Conservation (phyloP, 2,329 filamentous ascomycete species). For the Fulvia fulva region DNA sequence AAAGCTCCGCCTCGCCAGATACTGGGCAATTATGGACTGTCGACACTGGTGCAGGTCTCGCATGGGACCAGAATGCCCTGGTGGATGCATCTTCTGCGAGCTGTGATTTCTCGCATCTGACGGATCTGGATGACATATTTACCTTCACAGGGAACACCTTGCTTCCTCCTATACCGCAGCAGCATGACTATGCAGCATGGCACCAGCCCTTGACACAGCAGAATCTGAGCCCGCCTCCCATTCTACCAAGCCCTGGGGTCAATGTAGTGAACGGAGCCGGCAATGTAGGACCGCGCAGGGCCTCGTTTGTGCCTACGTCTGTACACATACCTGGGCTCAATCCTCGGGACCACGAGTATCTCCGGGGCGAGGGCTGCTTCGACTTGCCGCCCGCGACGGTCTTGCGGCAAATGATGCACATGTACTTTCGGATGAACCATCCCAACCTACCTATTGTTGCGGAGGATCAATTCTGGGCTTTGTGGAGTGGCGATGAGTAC, state of each 20-base stretch:
- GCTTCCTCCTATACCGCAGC: slow-evolving; percentile 13
- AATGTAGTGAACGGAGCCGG: slow-evolving; percentile 5
- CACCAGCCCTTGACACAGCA: slow-evolving; percentile 13
- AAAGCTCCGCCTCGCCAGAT: slow-evolving; percentile 20
- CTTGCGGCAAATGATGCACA: slow-evolving; percentile 12
- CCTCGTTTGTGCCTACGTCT: slow-evolving; percentile 5
- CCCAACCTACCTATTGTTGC: slow-evolving; percentile 13
- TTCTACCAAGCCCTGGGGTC: slow-evolving; percentile 10
- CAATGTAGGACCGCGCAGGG: slow-evolving; percentile 8
- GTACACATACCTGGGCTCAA: slow-evolving; percentile 21
- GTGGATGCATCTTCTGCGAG: slow-evolving; percentile 19
- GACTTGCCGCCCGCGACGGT: slow-evolving; percentile 13
- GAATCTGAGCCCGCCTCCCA: slow-evolving; percentile 10
- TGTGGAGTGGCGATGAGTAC: slow-evolving; percentile 14
- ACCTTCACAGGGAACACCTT: slow-evolving; percentile 21
- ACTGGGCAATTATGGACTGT: slow-evolving; percentile 14
- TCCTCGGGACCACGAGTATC: slow-evolving; percentile 18
- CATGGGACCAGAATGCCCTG: slow-evolving; percentile 17
- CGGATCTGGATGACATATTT: slow-evolving; percentile 22
- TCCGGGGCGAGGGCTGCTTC: slow-evolving; percentile 16
- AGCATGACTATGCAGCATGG: slow-evolving; percentile 10
- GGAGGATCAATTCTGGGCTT: slow-evolving; percentile 15
- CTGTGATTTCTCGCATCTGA: slow-evolving; percentile 22
- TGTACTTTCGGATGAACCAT: slow-evolving; percentile 14
- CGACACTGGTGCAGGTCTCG: slow-evolving; percentile 14